Percentiles rank a stretch among this genome's conserved stretches.
phyloP scores from a whole-genome alignment of 2,329 filamentous ascomycete species.

The Lachnellula hyalina region DNA sequence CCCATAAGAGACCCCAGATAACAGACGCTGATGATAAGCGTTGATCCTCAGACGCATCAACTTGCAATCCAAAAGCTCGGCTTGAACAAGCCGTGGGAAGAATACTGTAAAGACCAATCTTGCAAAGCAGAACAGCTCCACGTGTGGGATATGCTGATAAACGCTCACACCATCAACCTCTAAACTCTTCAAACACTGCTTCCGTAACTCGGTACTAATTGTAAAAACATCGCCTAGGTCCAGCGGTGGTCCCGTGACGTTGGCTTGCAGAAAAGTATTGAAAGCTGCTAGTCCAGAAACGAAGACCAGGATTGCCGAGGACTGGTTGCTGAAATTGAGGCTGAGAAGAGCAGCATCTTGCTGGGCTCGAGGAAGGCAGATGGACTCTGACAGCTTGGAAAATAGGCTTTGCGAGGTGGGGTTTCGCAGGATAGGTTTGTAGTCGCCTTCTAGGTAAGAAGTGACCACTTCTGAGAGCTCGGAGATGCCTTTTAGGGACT shows the following conservation, averaged over 20 bases:
- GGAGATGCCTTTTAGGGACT: constrained; percentile 20
- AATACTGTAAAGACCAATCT: constrained; percentile 40
- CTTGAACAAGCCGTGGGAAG: constrained; percentile 26
- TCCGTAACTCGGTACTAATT: constrained; percentile 32
- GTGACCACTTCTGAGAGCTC: constrained; percentile 23
- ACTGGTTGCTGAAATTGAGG: constrained; percentile 8
- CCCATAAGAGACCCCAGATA: constrained; percentile 34
- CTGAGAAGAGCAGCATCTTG: constrained; percentile 17
- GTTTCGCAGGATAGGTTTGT: constrained; percentile 25
- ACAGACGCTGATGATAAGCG: constrained; percentile 64
- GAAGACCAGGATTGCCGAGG: constrained; percentile 19
- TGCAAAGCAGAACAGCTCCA: constrained; percentile 80
- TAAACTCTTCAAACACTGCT: constrained; percentile 62
- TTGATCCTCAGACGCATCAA: constrained; percentile 60
- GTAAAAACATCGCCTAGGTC: constrained; percentile 39
- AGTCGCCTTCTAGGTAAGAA: constrained; percentile 28
- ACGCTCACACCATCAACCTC: constrained; percentile 79
- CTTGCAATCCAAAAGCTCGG: constrained; percentile 30
- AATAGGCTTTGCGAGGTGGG: constrained; percentile 26
- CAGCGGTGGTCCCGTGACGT: constrained; percentile 83
- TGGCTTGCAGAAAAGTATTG: constrained; percentile 77
- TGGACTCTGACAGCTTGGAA: constrained; percentile 18
- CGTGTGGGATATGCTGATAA: constrained; percentile 75
- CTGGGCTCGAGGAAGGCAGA: constrained; percentile 8
- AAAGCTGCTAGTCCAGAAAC: constrained; percentile 61